Evolutionary conservation across 139 green algal genomes (phyloP).

Genomic region (Chlorella sp.): DNA sequence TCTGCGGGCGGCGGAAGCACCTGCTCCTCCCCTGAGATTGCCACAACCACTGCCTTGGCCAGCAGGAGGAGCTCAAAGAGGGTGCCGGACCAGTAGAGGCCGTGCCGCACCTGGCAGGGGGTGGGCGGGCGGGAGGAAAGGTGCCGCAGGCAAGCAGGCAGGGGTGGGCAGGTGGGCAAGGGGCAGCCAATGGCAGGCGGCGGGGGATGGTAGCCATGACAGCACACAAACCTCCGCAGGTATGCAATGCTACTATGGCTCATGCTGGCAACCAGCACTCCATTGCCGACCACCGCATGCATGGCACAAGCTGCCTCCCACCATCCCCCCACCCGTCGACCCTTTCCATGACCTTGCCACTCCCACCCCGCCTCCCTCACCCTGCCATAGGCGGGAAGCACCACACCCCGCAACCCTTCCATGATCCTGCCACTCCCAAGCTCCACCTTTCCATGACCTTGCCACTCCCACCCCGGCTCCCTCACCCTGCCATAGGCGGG

Average conservation of each 20-base stretch:
- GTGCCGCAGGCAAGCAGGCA: neutral
- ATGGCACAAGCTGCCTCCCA: neutral
- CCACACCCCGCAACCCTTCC: neutral
- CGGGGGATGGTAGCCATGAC: neutral
- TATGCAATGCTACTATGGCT: too few relatives aligned
- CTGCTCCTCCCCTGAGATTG: slow-evolving; percentile 54
- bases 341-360: neutral
- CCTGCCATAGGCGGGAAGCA: slow-evolving; percentile 8
- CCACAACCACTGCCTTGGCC: slow-evolving; percentile 65
- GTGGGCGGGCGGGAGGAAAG: neutral
- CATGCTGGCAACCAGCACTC: too few relatives aligned
- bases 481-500: slow-evolving; percentile 7
- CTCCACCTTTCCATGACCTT: neutral
- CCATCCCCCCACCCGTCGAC: too few relatives aligned
- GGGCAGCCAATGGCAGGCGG: neutral
- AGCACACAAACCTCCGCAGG: neutral
- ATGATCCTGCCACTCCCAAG: neutral
- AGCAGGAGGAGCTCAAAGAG: slow-evolving; percentile 60
- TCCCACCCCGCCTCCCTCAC: neutral
- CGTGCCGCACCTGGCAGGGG: neutral
- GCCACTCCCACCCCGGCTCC: neutral
- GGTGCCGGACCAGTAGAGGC: slow-evolving; percentile 1
- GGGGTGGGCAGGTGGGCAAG: neutral
- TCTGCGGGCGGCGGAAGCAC: slow-evolving; percentile 36
- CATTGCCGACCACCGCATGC: too few relatives aligned